Conservation (phyloP, 768 basidiomycete genomes). For the Russula sp. region DNA sequence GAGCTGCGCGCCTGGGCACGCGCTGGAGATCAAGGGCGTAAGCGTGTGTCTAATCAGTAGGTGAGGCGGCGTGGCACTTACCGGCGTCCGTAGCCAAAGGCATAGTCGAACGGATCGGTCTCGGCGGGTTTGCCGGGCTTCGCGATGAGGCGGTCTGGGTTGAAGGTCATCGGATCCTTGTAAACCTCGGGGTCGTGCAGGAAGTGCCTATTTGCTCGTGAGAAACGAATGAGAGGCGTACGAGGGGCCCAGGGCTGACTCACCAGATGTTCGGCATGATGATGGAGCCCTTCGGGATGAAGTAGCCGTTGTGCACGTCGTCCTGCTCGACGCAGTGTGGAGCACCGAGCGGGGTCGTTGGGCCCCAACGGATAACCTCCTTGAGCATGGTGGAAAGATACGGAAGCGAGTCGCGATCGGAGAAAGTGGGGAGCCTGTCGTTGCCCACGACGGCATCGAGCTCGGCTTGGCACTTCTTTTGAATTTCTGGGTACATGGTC, state of each 20-base stretch:
- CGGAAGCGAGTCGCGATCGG: slow-evolving; percentile 24
- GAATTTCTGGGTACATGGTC: slow-evolving; percentile 27
- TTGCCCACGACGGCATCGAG: slow-evolving; percentile 26
- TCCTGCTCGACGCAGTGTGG: slow-evolving; percentile 35
- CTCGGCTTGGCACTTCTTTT: slow-evolving; percentile 26
- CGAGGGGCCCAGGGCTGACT: background rate
- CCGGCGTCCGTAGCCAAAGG: slow-evolving; percentile 30
- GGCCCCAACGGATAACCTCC: slow-evolving; percentile 28
- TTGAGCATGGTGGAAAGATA: slow-evolving; percentile 23
- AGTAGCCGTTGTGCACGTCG: slow-evolving; percentile 35
- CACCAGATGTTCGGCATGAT: slow-evolving; percentile 35
- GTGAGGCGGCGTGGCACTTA: slow-evolving; percentile 1
- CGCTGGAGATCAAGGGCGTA: background rate
- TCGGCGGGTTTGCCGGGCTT: slow-evolving; percentile 21
- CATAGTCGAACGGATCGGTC: slow-evolving; percentile 21
- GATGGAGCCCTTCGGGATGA: slow-evolving; percentile 36
- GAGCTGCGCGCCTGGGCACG: slow-evolving; percentile 24
- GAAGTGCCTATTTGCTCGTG: slow-evolving; percentile 26
- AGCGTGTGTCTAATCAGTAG: background rate
- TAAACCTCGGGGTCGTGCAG: slow-evolving; percentile 30
- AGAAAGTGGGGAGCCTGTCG: slow-evolving; percentile 22
- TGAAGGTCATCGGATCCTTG: slow-evolving; percentile 28
- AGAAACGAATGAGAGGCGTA: background rate
- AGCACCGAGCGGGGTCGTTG: slow-evolving; percentile 26
- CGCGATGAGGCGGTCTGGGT: slow-evolving; percentile 30